A percentile compares a stretch with the other conserved stretches of the same genome.
These are phyloP conservation scores for Rusavskia elegans DNA, from an alignment of 495 filamentous ascomycete genomes.

Conservation along the genomic window DNA sequence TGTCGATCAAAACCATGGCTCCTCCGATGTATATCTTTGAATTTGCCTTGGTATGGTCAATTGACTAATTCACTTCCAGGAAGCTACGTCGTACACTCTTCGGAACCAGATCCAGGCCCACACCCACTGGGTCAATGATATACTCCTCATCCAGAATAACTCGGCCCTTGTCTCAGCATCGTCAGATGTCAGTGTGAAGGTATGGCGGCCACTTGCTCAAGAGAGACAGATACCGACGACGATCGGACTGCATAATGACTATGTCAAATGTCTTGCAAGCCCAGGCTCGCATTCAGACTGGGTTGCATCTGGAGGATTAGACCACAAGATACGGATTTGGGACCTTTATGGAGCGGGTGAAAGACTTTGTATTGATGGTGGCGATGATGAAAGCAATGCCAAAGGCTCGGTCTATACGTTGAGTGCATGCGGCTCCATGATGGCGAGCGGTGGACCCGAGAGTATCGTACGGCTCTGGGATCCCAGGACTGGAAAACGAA, in stretches of 20 bases:
- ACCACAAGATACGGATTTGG: constrained; percentile 85
- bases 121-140: constrained; percentile 97
- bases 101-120: constrained; percentile 89
- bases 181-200: constrained; percentile 84
- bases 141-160: constrained; percentile 71
- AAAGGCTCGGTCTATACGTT: constrained; percentile 95
- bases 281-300: constrained; percentile 56
- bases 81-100: constrained; percentile 42
- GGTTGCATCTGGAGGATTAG: constrained; percentile 93
- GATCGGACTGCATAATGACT: constrained; percentile 88
- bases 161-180: constrained; percentile 82
- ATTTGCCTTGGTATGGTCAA: constrained; percentile 16
- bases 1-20: constrained; percentile 31
- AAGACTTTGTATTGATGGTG: constrained; percentile 67
- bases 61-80: constrained; percentile 2
- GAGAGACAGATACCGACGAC: constrained; percentile 52
- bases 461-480: constrained; percentile 92
- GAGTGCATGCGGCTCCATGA: constrained; percentile 51
- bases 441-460: constrained; percentile 90
- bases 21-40: constrained; percentile 20
- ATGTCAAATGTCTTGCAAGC: constrained; percentile 84
- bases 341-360: constrained; percentile 79
- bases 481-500: constrained; percentile 68
- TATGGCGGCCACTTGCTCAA: constrained; percentile 78
- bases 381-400: constrained; percentile 59